phyloP scores from a whole-genome alignment of 176 grass and related monocot genomes.

The Oropetium thomaeum region DNA sequence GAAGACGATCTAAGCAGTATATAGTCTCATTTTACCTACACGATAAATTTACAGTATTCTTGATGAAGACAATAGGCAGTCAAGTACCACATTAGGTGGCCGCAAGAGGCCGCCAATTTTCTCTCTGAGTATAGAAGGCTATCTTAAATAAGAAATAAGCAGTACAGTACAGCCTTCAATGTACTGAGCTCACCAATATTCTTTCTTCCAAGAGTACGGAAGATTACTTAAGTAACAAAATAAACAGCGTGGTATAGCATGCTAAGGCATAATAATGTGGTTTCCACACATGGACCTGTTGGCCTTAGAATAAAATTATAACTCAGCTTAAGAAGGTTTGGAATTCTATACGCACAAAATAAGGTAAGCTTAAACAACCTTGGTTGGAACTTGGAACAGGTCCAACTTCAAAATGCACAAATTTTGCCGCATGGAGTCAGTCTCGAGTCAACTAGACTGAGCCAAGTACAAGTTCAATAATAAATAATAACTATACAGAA shows the following conservation, averaged over 20 bases:
- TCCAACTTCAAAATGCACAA: no score
- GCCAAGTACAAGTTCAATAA: background rate
- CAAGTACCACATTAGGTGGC: background rate
- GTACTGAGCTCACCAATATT: background rate
- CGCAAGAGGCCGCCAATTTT: conserved; percentile 4
- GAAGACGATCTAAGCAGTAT: background rate
- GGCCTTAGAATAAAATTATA: background rate
- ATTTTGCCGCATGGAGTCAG: background rate
- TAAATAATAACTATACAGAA: background rate
- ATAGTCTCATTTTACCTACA: background rate
- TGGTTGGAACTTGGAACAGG: background rate
- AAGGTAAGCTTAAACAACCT: background rate
- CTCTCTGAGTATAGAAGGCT: background rate
- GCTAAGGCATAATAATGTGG: background rate
- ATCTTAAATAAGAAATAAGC: conserved; percentile 27
- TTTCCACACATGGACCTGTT: no score
- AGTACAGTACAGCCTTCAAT: background rate
- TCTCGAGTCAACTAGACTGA: background rate
- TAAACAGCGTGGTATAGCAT: background rate
- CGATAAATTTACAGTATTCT: background rate
- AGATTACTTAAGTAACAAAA: conserved; percentile 28
- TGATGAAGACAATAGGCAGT: background rate
- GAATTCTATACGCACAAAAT: background rate
- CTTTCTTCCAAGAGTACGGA: background rate
- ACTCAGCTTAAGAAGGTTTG: background rate